Evolutionary conservation across 345 rosid genomes (phyloP), one percentile per base, ranked within the genome.

Genomic region (Gossypioides kirkii): DNA sequence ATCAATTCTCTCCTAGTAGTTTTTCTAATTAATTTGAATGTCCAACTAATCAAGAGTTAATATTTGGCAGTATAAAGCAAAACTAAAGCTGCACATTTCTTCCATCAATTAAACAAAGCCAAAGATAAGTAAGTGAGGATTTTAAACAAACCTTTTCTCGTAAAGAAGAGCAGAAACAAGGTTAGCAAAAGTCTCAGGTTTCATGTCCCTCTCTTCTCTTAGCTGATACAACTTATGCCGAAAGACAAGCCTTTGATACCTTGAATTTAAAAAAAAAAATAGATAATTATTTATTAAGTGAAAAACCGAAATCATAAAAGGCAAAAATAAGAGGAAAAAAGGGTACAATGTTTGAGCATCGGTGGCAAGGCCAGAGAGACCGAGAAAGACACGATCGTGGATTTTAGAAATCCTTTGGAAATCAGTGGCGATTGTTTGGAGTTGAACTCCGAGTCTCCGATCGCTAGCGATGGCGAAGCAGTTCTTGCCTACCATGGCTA

Each of bases 391-490:
- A 69, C 87, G 87, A 78, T 95, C 97, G 79, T 95, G 99, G 78
- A 95, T 78, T 84, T 88, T 86, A 76, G 54, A 86, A 80, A 95
- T 92, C 72, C 90, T 81, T 83, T 95, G 90, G 75, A 95, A 92
- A 82, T 95, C 98, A 1, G 98, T 95, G 67, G 99, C 98, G 79
- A 95, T 81, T 3, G 98, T 95, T 75, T 92, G 98, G 73, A 92
- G 93, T 87, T 92, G 98, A 16, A 95, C 94, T 8, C 98, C 98
- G 18, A 92, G 88, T 12, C 98, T 79, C 11, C 99, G 89, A 72
- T 92, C 99, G 80, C 97, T 95, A 62, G 98, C 99, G 63, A 95
- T 92, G 53, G 99, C 99, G 82, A 92, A 95, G 67, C 99, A 95
- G 84, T 95, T 92, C 89, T 92, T 95, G 10, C 99, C 99, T 22